These are phyloP conservation scores for Tausonia pullulans DNA, from an alignment of 1,284 basidiomycete species.

Conservation along the genomic window DNA sequence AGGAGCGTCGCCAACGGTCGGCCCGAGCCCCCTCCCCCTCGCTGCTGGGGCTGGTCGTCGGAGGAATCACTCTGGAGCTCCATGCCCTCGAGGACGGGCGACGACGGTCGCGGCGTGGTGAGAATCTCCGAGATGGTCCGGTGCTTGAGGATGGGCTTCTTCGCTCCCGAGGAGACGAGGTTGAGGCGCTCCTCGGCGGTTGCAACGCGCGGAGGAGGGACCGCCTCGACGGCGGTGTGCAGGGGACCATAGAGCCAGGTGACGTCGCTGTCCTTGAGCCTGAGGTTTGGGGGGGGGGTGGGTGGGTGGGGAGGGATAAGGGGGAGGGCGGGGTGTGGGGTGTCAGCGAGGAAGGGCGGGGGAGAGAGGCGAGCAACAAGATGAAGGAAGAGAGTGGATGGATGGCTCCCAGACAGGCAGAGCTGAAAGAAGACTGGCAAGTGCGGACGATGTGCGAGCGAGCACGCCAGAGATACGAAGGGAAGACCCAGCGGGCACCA, in stretches of 20 bases:
- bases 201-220: constrained; percentile 42
- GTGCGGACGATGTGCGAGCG: too few species aligned
- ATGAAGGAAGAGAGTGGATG: neutral
- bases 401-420: neutral
- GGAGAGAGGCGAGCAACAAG: neutral
- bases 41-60: constrained; percentile 13
- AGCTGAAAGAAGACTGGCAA: neutral
- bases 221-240: constrained; percentile 72
- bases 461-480: neutral
- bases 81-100: constrained; percentile 41
- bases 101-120: constrained; percentile 41
- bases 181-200: constrained; percentile 44
- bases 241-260: constrained; percentile 98
- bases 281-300: constrained; percentile 33
- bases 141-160: constrained; percentile 93
- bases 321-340: neutral
- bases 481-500: constrained; percentile 1
- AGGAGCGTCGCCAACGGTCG: constrained; percentile 46
- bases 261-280: constrained; percentile 98
- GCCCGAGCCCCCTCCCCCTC: constrained; percentile 22
- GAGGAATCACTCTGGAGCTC: constrained; percentile 32
- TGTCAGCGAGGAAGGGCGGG: neutral
- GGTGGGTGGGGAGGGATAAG: constrained; percentile 17
- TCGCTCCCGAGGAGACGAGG: constrained; percentile 34
- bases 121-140: constrained; percentile 86